phyloP scores from a whole-genome alignment of 768 basidiomycete genomes.

The Pleurotus cornucopiae region DNA sequence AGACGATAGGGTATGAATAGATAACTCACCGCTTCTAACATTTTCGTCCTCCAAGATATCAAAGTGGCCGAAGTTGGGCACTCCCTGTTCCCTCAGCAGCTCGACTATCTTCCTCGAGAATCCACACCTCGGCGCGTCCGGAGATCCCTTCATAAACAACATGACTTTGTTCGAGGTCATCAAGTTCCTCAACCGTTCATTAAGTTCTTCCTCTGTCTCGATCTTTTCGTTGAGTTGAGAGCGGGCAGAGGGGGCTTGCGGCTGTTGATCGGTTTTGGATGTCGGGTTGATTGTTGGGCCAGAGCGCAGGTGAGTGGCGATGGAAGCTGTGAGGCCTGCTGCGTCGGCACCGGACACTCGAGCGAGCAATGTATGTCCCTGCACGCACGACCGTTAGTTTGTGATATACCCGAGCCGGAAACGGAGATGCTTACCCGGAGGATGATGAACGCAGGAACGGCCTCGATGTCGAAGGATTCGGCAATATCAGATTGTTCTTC shows the following conservation, averaged over 20 bases:
- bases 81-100: slow-evolving; percentile 57
- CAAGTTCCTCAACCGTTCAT: slow-evolving; percentile 55
- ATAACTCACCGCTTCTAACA: slow-evolving; percentile 67
- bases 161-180: slow-evolving; percentile 82
- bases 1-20: background rate
- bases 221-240: slow-evolving; percentile 16
- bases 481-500: slow-evolving; percentile 79
- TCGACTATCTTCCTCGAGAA: slow-evolving; percentile 76
- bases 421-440: slow-evolving; percentile 53
- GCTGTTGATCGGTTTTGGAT: slow-evolving; percentile 44
- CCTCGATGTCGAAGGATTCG: slow-evolving; percentile 88
- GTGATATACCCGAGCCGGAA: background rate
- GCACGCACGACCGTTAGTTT: slow-evolving; percentile 6
- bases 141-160: slow-evolving; percentile 89
- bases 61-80: slow-evolving; percentile 67
- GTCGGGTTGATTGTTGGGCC: slow-evolving; percentile 33
- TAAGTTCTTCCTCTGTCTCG: slow-evolving; percentile 67
- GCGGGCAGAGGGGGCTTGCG: slow-evolving; percentile 25
- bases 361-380: slow-evolving; percentile 87
- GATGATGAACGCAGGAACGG: slow-evolving; percentile 82
- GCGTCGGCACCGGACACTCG: slow-evolving; percentile 83
- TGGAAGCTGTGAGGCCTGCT: slow-evolving; percentile 48
- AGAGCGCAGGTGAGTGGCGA: slow-evolving; percentile 50
- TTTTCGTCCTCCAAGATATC: slow-evolving; percentile 82
- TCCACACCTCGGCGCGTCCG: slow-evolving; percentile 75